A percentile compares a stretch with the other conserved stretches of the same genome.
Conservation (phyloP, 345 rosid species). For the Eucalyptus leucophloia region DNA sequence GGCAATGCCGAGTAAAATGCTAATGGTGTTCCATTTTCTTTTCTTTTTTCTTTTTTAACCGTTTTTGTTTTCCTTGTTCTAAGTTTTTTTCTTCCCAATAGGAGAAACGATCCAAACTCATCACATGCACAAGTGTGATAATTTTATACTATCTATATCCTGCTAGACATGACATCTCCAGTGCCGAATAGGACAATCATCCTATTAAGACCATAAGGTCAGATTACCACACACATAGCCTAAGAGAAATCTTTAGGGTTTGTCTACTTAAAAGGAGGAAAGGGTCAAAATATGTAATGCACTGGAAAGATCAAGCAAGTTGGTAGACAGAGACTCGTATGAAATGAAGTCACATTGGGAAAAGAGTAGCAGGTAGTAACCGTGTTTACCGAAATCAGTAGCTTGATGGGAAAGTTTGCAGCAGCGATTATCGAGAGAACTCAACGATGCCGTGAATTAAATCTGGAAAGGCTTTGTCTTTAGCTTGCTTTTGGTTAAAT, state of each 20-base stretch:
- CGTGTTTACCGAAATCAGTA: neutral
- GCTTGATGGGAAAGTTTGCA: neutral
- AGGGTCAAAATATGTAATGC: neutral
- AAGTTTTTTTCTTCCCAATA: neutral
- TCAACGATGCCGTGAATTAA: neutral
- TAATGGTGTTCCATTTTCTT: neutral
- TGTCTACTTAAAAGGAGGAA: neutral
- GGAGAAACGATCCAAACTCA: neutral
- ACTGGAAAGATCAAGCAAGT: neutral
- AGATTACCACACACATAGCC: neutral
- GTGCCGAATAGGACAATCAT: neutral
- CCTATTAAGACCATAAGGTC: neutral
- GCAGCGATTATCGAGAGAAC: neutral
- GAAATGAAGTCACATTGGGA: neutral
- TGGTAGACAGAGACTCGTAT: neutral
- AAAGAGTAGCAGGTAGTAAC: neutral
- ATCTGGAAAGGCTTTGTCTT: neutral
- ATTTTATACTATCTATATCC: neutral
- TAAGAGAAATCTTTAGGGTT: neutral
- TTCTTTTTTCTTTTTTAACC: too few species aligned
- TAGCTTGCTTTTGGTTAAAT: neutral
- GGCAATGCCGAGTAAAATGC: neutral
- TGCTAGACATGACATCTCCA: neutral
- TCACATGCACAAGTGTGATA: neutral
- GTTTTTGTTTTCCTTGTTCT: neutral